Evolutionary conservation across 2,329 filamentous ascomycete species (phyloP), one percentile per base, ranked within the genome.

Genomic region (Didymella segeticola): DNA sequence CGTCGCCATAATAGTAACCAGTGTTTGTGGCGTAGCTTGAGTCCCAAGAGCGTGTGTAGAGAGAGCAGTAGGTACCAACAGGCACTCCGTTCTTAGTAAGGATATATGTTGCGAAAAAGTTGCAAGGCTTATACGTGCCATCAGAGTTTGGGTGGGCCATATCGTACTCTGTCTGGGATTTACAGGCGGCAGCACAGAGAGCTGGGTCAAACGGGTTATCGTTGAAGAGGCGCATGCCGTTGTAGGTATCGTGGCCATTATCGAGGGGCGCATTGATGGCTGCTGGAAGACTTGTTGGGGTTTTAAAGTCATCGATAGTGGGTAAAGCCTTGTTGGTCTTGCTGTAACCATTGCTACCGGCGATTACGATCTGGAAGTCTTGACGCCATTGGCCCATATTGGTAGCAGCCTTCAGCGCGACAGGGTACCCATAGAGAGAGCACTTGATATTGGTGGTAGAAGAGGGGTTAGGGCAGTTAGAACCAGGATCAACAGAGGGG

Each of bases 101-200:
- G 17, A 47, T 14, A 25, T 37, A 47, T 8, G 31, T 37, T 31
- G 36, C 37, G 22, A 45, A 47, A 33, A 37, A 47, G 2, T 22
- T 17, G 62, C 71, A 74, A 22, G 34, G 38, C 23, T 49, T 27
- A 15, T 27, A 29, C 9, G 27, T 42, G 7, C 37, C 47, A 22
- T 20, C 22, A 10, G 37, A 15, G 9, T 27, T 22, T 15, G 47
- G 47, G 22, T 49, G 47, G 9, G 22, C 47, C 11, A 34, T 7
- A 4, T 23, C 38, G 7, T 42, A 49, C 20, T 43, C 26, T 29
- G 26, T 49, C 9, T 25, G 20, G 6, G 20, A 10, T 9, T 49
- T 2, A 22, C 47, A 49, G 8, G 37, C 37, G n/a, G 22, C 23
- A 1, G 47, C 47, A 19, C 38, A 49, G 31, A 42, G 47, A n/a